phyloP scores from a whole-genome alignment of 495 filamentous ascomycete genomes.

The Penicillium manginii region DNA sequence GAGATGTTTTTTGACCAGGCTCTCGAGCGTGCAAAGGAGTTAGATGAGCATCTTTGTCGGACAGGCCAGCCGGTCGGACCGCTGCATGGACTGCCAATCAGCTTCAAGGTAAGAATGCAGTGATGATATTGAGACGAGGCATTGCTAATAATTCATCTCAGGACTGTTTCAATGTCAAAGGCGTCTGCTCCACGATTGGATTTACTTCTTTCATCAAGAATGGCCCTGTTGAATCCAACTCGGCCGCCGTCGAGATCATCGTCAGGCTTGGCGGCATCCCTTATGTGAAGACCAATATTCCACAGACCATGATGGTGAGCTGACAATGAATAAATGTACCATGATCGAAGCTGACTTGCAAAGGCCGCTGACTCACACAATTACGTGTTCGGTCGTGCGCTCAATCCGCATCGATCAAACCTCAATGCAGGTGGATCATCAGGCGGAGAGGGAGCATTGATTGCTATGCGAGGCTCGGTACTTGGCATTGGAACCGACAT shows the following conservation, averaged over 20 bases:
- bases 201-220: constrained; percentile 26
- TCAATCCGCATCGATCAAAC: constrained; percentile 57
- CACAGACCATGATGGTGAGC: constrained; percentile 38
- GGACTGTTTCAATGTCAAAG: constrained; percentile 30
- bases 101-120: constrained; percentile 51
- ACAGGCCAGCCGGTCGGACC: constrained; percentile 55
- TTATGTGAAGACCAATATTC: constrained; percentile 65
- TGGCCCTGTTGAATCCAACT: constrained; percentile 22
- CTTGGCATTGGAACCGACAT: constrained; percentile 63
- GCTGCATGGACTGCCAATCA: constrained; percentile 66
- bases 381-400: constrained; percentile 56
- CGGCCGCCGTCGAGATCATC: constrained; percentile 28
- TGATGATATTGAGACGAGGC: not conserved
- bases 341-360: not conserved
- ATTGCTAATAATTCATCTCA: constrained; percentile 8
- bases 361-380: constrained; percentile 25
- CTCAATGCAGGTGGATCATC: constrained; percentile 55
- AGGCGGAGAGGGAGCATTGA: constrained; percentile 63
- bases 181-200: constrained; percentile 23
- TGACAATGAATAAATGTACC: not conserved
- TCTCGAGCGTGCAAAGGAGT: constrained; percentile 35
- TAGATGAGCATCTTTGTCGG: constrained; percentile 39
- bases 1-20: constrained; percentile 57
- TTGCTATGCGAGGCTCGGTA: constrained; percentile 55
- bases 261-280: constrained; percentile 49